Percentiles rank a stretch among this genome's conserved stretches.
Evolutionary conservation across 2,329 filamentous ascomycete genomes (phyloP).

Genomic region (Gliomastix tumulicola): DNA sequence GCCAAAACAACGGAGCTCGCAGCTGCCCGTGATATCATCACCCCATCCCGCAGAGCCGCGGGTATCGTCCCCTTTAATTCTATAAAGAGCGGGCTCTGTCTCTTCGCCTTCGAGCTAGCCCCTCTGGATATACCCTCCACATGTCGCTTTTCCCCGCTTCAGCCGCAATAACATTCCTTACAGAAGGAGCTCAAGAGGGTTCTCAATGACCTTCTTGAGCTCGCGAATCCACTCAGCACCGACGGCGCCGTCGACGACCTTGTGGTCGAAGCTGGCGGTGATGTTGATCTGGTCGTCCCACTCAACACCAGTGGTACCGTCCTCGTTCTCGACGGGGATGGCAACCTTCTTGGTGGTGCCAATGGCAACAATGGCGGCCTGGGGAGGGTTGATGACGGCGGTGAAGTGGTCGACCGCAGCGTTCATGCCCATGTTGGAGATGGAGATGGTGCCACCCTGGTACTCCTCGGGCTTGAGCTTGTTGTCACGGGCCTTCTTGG

Average conservation of each 20-base stretch:
- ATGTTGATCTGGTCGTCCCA: conserved; percentile 98
- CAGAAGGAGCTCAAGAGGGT: conserved; percentile 89
- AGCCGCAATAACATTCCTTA: conserved; percentile 33
- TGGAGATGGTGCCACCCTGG: conserved; percentile 97
- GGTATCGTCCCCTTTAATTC: no score
- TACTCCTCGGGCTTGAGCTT: conserved; percentile 99
- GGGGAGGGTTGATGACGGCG: conserved; percentile 97
- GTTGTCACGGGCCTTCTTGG: conserved; percentile 90
- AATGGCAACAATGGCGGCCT: conserved; percentile 90
- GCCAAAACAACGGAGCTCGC: no score
- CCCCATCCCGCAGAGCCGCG: no score
- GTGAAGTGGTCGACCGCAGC: conserved; percentile 92
- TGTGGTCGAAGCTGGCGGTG: conserved; percentile 96
- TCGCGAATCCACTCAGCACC: conserved; percentile 95
- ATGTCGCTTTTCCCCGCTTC: no score
- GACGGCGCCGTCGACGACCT: conserved; percentile 93
- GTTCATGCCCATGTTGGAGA: conserved; percentile 99
- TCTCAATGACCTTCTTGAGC: conserved; percentile 96
- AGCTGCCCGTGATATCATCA: no score
- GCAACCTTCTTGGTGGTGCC: conserved; percentile 95
- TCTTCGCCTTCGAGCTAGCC: no score
- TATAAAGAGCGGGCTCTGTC: no score
- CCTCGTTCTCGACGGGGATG: conserved; percentile 76
- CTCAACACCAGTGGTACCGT: conserved; percentile 66
- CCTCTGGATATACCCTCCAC: no score